Evolutionary conservation across 2,329 filamentous ascomycete species (phyloP), one percentile per base, ranked within the genome.

Genomic region (Aaosphaeria arxii): DNA sequence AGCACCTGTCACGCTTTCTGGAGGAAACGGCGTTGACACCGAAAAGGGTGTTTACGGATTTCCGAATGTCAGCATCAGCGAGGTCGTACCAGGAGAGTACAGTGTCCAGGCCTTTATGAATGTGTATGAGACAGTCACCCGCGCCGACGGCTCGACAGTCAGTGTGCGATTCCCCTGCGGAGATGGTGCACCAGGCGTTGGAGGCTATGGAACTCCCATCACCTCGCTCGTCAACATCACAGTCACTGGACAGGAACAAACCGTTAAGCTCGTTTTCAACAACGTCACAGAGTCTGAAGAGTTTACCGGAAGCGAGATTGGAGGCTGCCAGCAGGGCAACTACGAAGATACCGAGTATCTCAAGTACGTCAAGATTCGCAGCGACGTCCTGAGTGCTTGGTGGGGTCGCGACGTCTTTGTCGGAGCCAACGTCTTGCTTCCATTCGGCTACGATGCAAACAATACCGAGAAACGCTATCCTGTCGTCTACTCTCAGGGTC

Each of bases 241-340:
- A 0, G 47, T 72, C 7, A 49, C 51, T 6, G 64, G 63, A n/a
- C 53, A 51, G 6, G 11, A 45, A 2, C 70, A 72, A 42, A 63
- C 51, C 3, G 45, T 71, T 40, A 45, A 62, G 3, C 59, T 71
- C 29, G 51, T 47, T 6, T 69, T 72, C 53, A 61, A 59, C 46
- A 62, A 63, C 40, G 47, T 63, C 28, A 63, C 58, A 1, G 52
- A 54, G 2, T 17, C 48, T 3, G 52, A 58, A n/a, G 42, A 51
- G 1, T 64, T 67, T 45, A 57, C 51, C 11, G 68, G 68, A 4
- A 62, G 51, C 5, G 70, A 71, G 46, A 69, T 71, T 30, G 68
- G 70, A 1, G 66, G 66, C 4, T 71, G 70, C 49, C 51, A 58
- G 17, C 70, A 72, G 45, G 69, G 67, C n/a, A 72, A 71, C 46